A percentile compares a stretch with the other conserved stretches of the same genome.
Conservation (phyloP, 129 eudicot genomes). For the Tagetes patula region DNA sequence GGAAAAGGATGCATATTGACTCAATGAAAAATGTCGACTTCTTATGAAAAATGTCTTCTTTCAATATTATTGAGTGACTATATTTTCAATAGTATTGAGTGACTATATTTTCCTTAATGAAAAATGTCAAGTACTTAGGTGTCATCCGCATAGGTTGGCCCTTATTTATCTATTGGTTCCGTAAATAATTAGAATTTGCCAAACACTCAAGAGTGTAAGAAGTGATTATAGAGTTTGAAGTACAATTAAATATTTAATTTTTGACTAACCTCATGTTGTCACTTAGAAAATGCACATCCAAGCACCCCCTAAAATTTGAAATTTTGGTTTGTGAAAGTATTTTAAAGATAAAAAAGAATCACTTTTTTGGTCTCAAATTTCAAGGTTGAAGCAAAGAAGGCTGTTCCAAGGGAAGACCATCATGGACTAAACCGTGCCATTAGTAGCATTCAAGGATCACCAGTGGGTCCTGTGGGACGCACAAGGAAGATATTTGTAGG, state of each 20-base stretch:
- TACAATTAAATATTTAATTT: not conserved
- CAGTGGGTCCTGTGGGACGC: conserved; percentile 55
- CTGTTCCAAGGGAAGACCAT: conserved; percentile 93
- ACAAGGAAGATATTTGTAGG: conserved; percentile 94
- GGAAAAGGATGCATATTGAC: not conserved
- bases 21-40: no score
- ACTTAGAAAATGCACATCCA: conserved; percentile 15
- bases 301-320: not conserved
- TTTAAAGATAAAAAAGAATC: not conserved
- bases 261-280: not conserved
- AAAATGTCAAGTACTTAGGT: not conserved
- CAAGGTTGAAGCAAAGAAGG: conserved; percentile 95
- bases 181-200: not conserved
- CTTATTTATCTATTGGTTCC: not conserved
- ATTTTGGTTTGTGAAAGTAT: not conserved
- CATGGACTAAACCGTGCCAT: conserved; percentile 48
- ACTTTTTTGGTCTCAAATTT: conserved; percentile 6
- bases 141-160: not conserved
- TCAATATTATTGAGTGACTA: no score
- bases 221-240: not conserved
- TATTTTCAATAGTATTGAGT: not conserved
- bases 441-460: conserved; percentile 72
- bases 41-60: no score
- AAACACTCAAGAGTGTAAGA: not conserved
- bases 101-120: not conserved